Evolutionary conservation across 331 rosid genomes (phyloP).

Genomic region (Stylosanthes scabra): DNA sequence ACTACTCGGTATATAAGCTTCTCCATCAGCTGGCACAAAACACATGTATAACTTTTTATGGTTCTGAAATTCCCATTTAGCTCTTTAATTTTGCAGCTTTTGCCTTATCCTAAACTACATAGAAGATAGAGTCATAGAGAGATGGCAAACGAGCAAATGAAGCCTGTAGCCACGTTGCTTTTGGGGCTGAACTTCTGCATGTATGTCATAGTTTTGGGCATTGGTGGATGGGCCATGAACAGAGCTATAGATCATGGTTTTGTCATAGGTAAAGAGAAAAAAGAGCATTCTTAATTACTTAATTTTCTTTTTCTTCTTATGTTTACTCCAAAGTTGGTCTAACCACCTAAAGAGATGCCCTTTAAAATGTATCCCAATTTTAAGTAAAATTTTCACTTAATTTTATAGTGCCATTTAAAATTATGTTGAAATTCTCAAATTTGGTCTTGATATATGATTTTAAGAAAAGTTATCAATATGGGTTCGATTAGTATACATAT

Average conservation of each 20-base stretch:
- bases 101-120: not conserved
- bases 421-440: no score
- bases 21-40: slow-evolving; percentile 32
- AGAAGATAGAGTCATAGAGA: not conserved
- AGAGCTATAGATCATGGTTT: slow-evolving; percentile 88
- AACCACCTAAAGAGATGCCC: no score
- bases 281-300: no score
- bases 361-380: no score
- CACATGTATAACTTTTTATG: slow-evolving; percentile 42
- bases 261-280: slow-evolving; percentile 75
- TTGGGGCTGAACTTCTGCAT: slow-evolving; percentile 84
- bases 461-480: no score
- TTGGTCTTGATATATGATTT: no score
- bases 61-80: slow-evolving; percentile 20
- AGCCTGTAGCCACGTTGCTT: slow-evolving; percentile 74
- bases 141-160: slow-evolving; percentile 75
- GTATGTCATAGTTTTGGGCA: slow-evolving; percentile 84
- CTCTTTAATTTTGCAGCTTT: slow-evolving; percentile 29
- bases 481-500: no score
- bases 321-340: no score
- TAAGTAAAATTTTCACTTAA: no score
- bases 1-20: slow-evolving; percentile 37
- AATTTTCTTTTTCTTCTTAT: no score
- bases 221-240: slow-evolving; percentile 97
- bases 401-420: no score